Percentiles rank a stretch among this genome's conserved stretches.
Evolutionary conservation across 2,329 filamentous ascomycete species (phyloP).

Genomic region (Ophiostoma populinum): DNA sequence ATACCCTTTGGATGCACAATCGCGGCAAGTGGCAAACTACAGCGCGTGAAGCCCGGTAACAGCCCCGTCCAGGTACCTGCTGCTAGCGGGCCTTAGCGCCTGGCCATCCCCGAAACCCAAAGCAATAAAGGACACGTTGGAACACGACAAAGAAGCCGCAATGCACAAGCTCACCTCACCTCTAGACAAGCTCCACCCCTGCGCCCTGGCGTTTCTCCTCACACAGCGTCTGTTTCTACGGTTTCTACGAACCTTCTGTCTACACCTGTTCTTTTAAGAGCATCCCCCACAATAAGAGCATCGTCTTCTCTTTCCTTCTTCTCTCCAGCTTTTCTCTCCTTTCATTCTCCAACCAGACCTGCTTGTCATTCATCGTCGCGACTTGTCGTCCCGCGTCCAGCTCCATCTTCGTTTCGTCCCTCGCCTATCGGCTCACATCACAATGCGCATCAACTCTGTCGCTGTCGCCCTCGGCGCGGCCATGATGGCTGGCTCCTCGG

Average conservation of each 20-base stretch:
- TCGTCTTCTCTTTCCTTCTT: conserved; percentile 5
- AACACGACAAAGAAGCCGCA: too few species aligned
- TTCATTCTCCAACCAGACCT: conserved; percentile 6
- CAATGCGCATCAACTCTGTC: conserved; percentile 72
- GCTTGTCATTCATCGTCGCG: neutral
- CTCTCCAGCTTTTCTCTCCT: conserved; percentile 4
- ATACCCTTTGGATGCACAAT: too few species aligned
- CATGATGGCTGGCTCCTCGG: conserved; percentile 51
- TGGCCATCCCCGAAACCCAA: neutral
- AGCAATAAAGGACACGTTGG: conserved; percentile 14
- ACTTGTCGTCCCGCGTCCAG: neutral
- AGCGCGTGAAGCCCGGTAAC: conserved; percentile 3
- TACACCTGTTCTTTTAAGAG: conserved; percentile 8
- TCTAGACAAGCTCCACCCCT: too few species aligned
- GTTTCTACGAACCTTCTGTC: neutral
- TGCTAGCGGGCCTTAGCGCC: too few species aligned
- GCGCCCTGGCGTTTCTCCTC: conserved; percentile 3
- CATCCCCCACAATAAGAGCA: conserved; percentile 7
- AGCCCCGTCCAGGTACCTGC: conserved; percentile 2
- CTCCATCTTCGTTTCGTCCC: neutral
- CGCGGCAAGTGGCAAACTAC: too few species aligned
- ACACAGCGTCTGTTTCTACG: neutral
- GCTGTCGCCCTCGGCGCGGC: conserved; percentile 62
- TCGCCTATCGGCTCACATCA: conserved; percentile 14
- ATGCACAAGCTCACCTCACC: neutral